These are phyloP conservation scores for Chytriomyces sp. DNA, from an alignment of 192 early-diverging fungal genomes.

Conservation along the genomic window DNA sequence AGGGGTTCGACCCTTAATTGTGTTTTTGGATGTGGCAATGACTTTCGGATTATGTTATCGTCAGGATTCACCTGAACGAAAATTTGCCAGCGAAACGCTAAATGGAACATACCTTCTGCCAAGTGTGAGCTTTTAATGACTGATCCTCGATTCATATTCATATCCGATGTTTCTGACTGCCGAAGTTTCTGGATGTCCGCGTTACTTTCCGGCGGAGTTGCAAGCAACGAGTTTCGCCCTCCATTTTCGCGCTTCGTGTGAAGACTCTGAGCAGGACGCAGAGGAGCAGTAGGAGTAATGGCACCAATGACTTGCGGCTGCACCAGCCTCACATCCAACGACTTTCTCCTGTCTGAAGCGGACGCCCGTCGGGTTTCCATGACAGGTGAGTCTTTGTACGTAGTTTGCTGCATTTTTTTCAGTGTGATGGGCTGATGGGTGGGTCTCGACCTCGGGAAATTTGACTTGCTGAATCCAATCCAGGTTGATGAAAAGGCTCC, in stretches of 20 bases:
- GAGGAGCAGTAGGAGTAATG: slow-evolving; percentile 2
- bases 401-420: too few relatives aligned
- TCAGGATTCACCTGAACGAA: too few relatives aligned
- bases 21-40: slow-evolving; percentile 21
- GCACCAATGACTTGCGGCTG: slow-evolving; percentile 21
- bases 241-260: slow-evolving; percentile 18
- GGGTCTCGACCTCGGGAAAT: too few relatives aligned
- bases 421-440: too few relatives aligned
- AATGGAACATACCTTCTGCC: slow-evolving; percentile 7
- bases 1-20: slow-evolving; percentile 18
- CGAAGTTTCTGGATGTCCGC: slow-evolving; percentile 14
- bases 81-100: neutral
- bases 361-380: too few relatives aligned
- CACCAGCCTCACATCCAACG: slow-evolving; percentile 17
- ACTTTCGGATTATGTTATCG: too few relatives aligned
- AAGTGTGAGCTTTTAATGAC: neutral
- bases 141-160: slow-evolving; percentile 11
- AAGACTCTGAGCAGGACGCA: slow-evolving; percentile 10
- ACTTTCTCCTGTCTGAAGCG: slow-evolving; percentile 5
- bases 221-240: slow-evolving; percentile 22
- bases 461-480: too few relatives aligned
- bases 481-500: too few relatives aligned
- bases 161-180: slow-evolving; percentile 21
- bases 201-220: slow-evolving; percentile 26
- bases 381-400: too few relatives aligned